phyloP scores from a whole-genome alignment of 257 asterid genomes.

The Solanum infundibuliforme region DNA sequence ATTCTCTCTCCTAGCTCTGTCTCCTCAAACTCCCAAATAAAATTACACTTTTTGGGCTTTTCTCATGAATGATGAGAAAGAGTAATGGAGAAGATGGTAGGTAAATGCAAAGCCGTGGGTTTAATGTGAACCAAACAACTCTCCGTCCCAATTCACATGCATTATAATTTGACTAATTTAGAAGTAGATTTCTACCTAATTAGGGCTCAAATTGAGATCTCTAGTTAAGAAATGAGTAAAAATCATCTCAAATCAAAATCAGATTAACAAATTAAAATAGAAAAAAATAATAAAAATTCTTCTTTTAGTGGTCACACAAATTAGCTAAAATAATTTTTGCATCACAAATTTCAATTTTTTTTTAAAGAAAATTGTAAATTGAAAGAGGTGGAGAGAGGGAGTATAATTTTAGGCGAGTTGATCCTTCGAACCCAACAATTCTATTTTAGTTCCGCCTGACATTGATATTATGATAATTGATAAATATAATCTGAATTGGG shows the following conservation, averaged over 20 bases:
- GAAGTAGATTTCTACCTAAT: neutral
- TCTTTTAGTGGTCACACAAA: neutral
- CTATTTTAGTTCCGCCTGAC: neutral
- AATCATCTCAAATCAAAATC: no score
- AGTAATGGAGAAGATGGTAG: neutral
- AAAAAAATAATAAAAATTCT: no score
- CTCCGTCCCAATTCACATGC: neutral
- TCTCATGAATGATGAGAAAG: neutral
- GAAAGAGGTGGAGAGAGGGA: neutral
- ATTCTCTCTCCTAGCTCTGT: neutral
- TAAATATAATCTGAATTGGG: neutral
- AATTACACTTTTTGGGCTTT: neutral
- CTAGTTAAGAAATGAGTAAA: no score
- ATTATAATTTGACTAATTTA: no score
- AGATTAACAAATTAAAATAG: no score
- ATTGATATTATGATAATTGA: neutral
- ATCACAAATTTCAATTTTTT: no score
- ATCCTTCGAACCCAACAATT: neutral
- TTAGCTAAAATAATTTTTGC: no score
- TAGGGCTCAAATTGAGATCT: accelerated
- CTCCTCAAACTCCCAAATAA: neutral
- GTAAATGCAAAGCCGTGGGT: neutral
- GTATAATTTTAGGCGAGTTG: neutral
- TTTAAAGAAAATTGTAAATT: neutral
- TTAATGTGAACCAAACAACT: neutral